Evolutionary conservation across 371 early-diverging fungal genomes (phyloP).

Genomic region (Rhizopus arrhizus): DNA sequence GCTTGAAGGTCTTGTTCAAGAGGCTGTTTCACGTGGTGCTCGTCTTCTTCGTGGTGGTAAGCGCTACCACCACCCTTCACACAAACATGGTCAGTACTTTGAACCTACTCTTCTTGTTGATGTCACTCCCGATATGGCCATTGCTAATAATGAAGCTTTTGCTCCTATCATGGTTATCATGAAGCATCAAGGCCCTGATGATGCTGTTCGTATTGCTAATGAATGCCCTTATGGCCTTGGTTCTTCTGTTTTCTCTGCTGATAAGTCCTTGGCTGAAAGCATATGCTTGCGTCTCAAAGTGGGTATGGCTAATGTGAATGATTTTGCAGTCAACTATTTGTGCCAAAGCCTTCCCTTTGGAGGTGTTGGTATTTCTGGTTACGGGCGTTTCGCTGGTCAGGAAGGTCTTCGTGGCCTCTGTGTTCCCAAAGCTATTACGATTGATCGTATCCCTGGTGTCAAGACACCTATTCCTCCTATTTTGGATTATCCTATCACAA

Average conservation of each 20-base stretch:
- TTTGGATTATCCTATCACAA: constrained; percentile 64
- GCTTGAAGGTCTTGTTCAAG: constrained; percentile 53
- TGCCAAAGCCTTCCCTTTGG: constrained; percentile 86
- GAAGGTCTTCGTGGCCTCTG: constrained; percentile 80
- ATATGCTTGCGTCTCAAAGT: constrained; percentile 67
- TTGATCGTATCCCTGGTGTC: constrained; percentile 72
- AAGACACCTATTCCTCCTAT: constrained; percentile 75
- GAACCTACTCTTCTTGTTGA: constrained; percentile 79
- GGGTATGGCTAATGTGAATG: constrained; percentile 88
- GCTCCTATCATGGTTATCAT: constrained; percentile 85
- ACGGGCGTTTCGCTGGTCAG: constrained; percentile 73
- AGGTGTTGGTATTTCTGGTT: constrained; percentile 79
- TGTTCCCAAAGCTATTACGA: constrained; percentile 72
- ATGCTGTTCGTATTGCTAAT: constrained; percentile 76
- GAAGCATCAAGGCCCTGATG: constrained; percentile 71
- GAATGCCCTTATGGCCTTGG: constrained; percentile 78
- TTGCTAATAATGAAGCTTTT: constrained; percentile 79
- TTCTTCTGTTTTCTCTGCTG: constrained; percentile 78
- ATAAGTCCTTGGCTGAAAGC: constrained; percentile 63
- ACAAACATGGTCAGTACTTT: constrained; percentile 78
- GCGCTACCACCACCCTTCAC: constrained; percentile 64
- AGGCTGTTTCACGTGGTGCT: constrained; percentile 81
- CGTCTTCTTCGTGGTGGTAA: constrained; percentile 73
- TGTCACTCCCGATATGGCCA: constrained; percentile 74
- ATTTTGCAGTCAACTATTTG: constrained; percentile 85